Evolutionary conservation across 371 early-diverging fungal genomes (phyloP).

Genomic region (Zychaea mexicana): DNA sequence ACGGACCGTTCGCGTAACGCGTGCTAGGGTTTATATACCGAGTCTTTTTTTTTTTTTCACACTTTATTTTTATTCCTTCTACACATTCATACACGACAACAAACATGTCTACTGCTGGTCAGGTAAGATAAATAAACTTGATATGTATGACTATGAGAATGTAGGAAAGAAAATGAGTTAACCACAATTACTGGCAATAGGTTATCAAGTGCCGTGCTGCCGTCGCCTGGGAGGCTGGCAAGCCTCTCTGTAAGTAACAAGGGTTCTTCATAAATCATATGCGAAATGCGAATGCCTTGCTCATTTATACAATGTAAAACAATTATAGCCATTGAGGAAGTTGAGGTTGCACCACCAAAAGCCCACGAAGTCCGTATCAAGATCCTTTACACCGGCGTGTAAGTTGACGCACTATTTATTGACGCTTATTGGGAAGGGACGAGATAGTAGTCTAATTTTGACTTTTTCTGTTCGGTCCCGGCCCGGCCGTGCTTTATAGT

Average conservation of each 20-base stretch:
- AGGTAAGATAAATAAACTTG: slow-evolving; percentile 20
- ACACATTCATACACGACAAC: not conserved
- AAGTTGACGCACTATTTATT: slow-evolving; percentile 26
- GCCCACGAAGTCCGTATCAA: slow-evolving; percentile 96
- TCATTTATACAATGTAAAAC: too few species aligned
- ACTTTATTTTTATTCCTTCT: not conserved
- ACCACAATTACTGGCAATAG: slow-evolving; percentile 14
- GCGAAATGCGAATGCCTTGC: not conserved
- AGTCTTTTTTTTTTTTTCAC: not conserved
- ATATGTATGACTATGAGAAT: not conserved
- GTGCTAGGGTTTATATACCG: not conserved
- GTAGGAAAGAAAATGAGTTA: not conserved
- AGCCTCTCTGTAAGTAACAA: slow-evolving; percentile 90
- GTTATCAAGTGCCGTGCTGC: slow-evolving; percentile 95
- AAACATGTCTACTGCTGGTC: slow-evolving; percentile 36
- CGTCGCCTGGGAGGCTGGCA: slow-evolving; percentile 91
- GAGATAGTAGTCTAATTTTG: not conserved
- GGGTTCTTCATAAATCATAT: not conserved
- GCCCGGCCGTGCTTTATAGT: slow-evolving; percentile 23
- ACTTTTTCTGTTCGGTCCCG: not conserved
- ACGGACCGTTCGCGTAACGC: not conserved
- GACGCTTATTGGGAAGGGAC: not conserved
- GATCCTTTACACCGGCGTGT: slow-evolving; percentile 88
- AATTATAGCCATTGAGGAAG: slow-evolving; percentile 89
- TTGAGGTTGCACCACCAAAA: slow-evolving; percentile 93